Conservation (phyloP, 2,329 filamentous ascomycete species). For the Lachnellula subtilissima region DNA sequence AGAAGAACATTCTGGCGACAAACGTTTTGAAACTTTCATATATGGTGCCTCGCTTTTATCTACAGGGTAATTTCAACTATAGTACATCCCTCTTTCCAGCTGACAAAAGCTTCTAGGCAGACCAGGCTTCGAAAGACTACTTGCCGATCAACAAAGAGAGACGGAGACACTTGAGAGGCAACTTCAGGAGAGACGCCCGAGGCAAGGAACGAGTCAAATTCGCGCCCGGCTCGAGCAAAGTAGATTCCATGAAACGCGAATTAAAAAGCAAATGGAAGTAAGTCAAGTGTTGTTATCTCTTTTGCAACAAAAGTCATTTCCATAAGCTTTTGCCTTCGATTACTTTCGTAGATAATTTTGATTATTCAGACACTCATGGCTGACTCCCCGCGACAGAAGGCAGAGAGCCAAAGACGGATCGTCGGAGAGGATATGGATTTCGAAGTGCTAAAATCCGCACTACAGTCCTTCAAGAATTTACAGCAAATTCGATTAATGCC, state of each 20-base stretch:
- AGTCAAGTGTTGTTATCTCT: background rate
- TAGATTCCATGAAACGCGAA: background rate
- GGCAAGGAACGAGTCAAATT: background rate
- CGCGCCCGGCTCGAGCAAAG: background rate
- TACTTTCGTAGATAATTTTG: background rate
- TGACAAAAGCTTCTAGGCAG: conserved; percentile 5
- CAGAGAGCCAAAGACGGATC: conserved; percentile 23
- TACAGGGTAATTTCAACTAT: conserved; percentile 38
- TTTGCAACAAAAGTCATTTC: background rate
- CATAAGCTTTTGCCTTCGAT: no score
- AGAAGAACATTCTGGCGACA: conserved; percentile 43
- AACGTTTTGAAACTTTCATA: conserved; percentile 57
- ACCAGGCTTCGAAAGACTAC: conserved; percentile 2
- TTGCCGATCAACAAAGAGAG: conserved; percentile 4
- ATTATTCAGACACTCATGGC: background rate
- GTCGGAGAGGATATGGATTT: conserved; percentile 19
- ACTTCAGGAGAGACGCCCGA: conserved; percentile 4
- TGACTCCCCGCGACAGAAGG: conserved; percentile 12
- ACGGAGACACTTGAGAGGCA: conserved; percentile 4
- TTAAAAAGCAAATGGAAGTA: background rate
- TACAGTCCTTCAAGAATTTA: conserved; percentile 50
- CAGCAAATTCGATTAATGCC: conserved; percentile 62
- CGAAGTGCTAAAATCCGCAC: conserved; percentile 17
- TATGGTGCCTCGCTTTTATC: conserved; percentile 55
- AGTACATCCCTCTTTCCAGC: background rate